Evolutionary conservation across 208 protist species (phyloP).

Genomic region (Leishmania arabica): DNA sequence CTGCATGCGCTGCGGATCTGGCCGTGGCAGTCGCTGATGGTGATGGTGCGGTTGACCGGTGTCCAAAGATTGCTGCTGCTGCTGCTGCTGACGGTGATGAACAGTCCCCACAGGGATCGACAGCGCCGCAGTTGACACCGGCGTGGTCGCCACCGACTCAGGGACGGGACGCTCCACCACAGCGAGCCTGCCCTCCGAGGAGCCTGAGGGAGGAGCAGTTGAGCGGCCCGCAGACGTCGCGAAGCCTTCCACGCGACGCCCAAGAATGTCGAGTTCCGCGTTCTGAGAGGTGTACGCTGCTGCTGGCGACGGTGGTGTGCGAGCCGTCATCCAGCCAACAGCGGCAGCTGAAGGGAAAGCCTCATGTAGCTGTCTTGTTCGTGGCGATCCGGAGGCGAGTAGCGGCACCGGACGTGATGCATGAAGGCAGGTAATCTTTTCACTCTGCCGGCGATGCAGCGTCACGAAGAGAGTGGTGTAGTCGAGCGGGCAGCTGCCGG

Average conservation of each 20-base stretch:
- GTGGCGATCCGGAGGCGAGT: not conserved
- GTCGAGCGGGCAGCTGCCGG: conserved; percentile 34
- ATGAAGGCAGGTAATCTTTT: conserved; percentile 14
- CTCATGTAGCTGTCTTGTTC: not conserved
- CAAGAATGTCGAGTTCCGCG: not conserved
- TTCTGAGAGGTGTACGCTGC: conserved; percentile 10
- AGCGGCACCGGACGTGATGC: conserved; percentile 16
- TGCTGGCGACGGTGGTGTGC: not conserved
- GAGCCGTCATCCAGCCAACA: not conserved
- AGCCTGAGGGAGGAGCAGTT: not conserved
- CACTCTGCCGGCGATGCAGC: conserved; percentile 21
- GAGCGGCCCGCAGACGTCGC: not conserved
- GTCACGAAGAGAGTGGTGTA: conserved; percentile 28
- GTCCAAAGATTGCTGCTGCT: not conserved
- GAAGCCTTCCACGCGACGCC: not conserved
- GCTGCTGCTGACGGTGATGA: conserved; percentile 8
- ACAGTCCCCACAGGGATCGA: not conserved
- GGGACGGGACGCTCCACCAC: conserved; percentile 21
- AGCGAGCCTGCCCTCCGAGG: not conserved
- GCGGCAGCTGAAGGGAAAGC: not conserved
- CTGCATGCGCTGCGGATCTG: conserved; percentile 19
- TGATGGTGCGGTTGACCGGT: not conserved
- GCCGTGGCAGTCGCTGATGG: conserved; percentile 14
- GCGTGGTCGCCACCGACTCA: conserved; percentile 11
- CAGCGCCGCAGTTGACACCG: not conserved